Evolutionary conservation across 1,284 basidiomycete genomes (phyloP).

Genomic region (Amylostereum chailletii): DNA sequence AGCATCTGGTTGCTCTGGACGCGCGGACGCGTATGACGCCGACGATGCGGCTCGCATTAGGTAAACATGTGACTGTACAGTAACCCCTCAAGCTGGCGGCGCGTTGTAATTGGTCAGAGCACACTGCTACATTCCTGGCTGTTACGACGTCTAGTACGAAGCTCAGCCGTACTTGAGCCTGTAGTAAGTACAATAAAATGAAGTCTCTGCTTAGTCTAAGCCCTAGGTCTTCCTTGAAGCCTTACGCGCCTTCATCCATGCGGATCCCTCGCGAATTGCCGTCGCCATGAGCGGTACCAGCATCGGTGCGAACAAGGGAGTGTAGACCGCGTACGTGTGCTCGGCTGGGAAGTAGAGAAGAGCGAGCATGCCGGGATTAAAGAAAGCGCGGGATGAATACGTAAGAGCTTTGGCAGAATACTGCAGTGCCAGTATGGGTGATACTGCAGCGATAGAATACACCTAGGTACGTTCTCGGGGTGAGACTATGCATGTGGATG

Average conservation of each 20-base stretch:
- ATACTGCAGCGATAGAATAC: slow-evolving; percentile 29
- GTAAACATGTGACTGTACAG: too few relatives aligned
- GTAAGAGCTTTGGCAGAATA: slow-evolving; percentile 61
- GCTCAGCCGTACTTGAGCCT: too few relatives aligned
- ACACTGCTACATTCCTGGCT: too few relatives aligned
- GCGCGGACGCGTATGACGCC: too few relatives aligned
- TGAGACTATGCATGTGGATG: neutral
- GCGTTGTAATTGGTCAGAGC: too few relatives aligned
- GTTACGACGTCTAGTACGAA: too few relatives aligned
- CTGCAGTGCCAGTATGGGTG: slow-evolving; percentile 41
- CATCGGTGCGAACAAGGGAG: slow-evolving; percentile 85
- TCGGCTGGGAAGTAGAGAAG: slow-evolving; percentile 94
- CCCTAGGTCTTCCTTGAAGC: neutral
- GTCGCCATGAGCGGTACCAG: slow-evolving; percentile 77
- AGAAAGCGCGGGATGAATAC: slow-evolving; percentile 86
- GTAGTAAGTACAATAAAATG: too few relatives aligned
- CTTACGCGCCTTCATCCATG: slow-evolving; percentile 36
- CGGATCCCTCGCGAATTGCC: slow-evolving; percentile 56
- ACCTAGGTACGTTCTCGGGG: slow-evolving; percentile 25
- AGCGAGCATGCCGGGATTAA: slow-evolving; percentile 93
- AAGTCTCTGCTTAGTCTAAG: too few relatives aligned
- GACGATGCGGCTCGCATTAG: too few relatives aligned
- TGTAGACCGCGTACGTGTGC: slow-evolving; percentile 92
- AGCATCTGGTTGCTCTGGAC: neutral
- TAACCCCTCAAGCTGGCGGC: too few relatives aligned